Conservation (phyloP, 371 early-diverging fungal species). For the Nosema muscidifuracis region DNA sequence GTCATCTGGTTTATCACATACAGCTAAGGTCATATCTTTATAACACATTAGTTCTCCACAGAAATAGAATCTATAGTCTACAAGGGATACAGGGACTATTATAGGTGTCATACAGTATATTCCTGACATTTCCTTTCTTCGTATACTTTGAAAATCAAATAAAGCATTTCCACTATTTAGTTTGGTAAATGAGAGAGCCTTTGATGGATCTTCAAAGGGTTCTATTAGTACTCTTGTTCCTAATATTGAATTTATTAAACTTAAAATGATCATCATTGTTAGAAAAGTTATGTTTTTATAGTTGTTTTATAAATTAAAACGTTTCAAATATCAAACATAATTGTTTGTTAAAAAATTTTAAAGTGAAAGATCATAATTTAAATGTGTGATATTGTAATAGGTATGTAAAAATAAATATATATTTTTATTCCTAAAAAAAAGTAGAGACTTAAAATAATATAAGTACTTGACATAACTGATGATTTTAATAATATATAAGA, state of each 20-base stretch:
- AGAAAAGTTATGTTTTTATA: neutral
- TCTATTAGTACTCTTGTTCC: neutral
- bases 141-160: neutral
- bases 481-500: too few species aligned
- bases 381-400: too few species aligned
- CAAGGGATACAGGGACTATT: neutral
- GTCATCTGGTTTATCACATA: neutral
- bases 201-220: neutral
- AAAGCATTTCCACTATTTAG: too few species aligned
- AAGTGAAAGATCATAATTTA: too few species aligned
- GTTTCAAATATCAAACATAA: too few species aligned
- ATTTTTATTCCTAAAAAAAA: too few species aligned
- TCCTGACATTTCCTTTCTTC: neutral
- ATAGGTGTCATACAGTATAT: conserved; percentile 1
- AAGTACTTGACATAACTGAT: too few species aligned
- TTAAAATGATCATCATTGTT: too few species aligned
- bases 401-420: too few species aligned
- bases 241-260: neutral
- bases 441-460: too few species aligned
- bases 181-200: neutral
- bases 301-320: neutral
- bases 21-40: neutral
- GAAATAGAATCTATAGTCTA: conserved; percentile 4
- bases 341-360: too few species aligned
- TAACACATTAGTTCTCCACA: conserved; percentile 15